Evolutionary conservation across 805 yeast genomes (phyloP).

Genomic region (Starmerella vaccinii): DNA sequence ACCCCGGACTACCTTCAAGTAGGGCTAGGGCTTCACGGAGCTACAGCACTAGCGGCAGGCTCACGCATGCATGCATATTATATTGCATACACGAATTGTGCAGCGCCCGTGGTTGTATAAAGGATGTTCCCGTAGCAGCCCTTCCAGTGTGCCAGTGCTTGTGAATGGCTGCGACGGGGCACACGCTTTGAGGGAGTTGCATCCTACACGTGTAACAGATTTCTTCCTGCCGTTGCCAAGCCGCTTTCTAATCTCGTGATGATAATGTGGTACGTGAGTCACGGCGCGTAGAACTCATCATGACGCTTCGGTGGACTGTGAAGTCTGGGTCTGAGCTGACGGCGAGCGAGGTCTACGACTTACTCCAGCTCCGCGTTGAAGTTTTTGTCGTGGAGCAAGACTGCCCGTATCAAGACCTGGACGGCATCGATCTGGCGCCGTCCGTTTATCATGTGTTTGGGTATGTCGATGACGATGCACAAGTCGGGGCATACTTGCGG

Average conservation of each 20-base stretch:
- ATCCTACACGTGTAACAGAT: too few relatives aligned
- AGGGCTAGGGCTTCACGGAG: slow-evolving; percentile 6
- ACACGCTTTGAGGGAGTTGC: too few relatives aligned
- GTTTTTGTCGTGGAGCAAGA: slow-evolving; percentile 26
- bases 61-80: too few relatives aligned
- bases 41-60: too few relatives aligned
- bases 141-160: too few relatives aligned
- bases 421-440: slow-evolving; percentile 20
- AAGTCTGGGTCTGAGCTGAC: slow-evolving; percentile 15
- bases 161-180: too few relatives aligned
- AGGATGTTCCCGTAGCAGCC: too few relatives aligned
- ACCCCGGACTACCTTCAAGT: not conserved
- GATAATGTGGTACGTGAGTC: not conserved
- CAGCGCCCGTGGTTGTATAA: too few relatives aligned
- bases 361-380: slow-evolving; percentile 18
- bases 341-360: slow-evolving; percentile 14
- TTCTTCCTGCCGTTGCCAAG: too few relatives aligned
- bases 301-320: slow-evolving; percentile 11
- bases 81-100: too few relatives aligned
- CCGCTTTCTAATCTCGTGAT: not conserved
- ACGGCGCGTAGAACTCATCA: not conserved
- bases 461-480: slow-evolving; percentile 4
- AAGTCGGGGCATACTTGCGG: slow-evolving; percentile 13
- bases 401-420: slow-evolving; percentile 23
- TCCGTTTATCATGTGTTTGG: slow-evolving; percentile 17